Conservation (phyloP, 2,329 filamentous ascomycete genomes). For the Hypoxylon sp. region DNA sequence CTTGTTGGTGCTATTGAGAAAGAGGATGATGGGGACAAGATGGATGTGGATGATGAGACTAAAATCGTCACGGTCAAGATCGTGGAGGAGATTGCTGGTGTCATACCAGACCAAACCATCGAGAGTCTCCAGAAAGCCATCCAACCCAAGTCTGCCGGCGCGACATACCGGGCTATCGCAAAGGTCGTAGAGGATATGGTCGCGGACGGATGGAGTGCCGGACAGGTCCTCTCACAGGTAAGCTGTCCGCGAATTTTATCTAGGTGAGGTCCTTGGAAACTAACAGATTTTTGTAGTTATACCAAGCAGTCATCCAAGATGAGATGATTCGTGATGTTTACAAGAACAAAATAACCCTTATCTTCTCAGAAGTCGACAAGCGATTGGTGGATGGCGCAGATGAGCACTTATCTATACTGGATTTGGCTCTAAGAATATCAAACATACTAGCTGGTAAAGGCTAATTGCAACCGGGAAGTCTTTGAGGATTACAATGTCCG, state of each 20-base stretch:
- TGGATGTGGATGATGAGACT: slow-evolving; percentile 72
- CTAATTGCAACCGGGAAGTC: slow-evolving; percentile 23
- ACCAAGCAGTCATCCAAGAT: slow-evolving; percentile 85
- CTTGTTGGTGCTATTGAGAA: slow-evolving; percentile 78
- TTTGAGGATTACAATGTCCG: slow-evolving; percentile 11
- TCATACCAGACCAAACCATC: slow-evolving; percentile 85
- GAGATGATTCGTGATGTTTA: slow-evolving; percentile 86
- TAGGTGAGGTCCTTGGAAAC: slow-evolving; percentile 31
- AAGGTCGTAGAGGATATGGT: slow-evolving; percentile 90
- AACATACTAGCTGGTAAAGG: slow-evolving; percentile 72
- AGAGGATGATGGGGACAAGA: slow-evolving; percentile 65
- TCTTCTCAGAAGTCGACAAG: slow-evolving; percentile 97
- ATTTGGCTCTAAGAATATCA: slow-evolving; percentile 86
- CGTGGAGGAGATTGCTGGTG: slow-evolving; percentile 95
- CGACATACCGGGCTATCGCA: slow-evolving; percentile 80
- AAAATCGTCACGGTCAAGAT: slow-evolving; percentile 80
- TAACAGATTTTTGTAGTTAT: slow-evolving; percentile 69
- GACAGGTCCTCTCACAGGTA: slow-evolving; percentile 87
- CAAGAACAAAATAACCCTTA: slow-evolving; percentile 89
- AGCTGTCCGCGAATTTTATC: slow-evolving; percentile 45
- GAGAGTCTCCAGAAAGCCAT: slow-evolving; percentile 80
- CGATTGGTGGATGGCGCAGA: slow-evolving; percentile 93
- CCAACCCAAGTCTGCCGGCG: slow-evolving; percentile 75
- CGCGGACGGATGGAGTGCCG: slow-evolving; percentile 96
- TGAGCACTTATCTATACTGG: slow-evolving; percentile 91